phyloP scores from a whole-genome alignment of 2,329 filamentous ascomycete genomes.

The Parastagonospora avenae region DNA sequence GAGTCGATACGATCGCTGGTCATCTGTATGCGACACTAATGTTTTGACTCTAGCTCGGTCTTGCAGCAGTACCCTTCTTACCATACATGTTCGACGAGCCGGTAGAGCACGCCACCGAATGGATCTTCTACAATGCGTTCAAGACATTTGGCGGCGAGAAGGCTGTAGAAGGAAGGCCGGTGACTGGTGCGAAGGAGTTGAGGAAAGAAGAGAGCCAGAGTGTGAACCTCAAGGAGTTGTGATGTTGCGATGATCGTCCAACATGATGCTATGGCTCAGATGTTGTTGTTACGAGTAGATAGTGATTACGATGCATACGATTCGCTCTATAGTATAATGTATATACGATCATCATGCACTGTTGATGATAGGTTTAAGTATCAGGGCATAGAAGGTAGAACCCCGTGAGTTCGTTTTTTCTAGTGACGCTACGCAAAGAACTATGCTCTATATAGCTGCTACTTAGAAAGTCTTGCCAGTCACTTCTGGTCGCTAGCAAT shows the following conservation, averaged over 20 bases:
- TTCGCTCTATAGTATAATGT: conserved; percentile 6
- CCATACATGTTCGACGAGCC: conserved; percentile 88
- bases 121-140: conserved; percentile 84
- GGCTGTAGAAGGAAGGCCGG: conserved; percentile 55
- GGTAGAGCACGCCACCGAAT: conserved; percentile 90
- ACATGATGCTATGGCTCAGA: background rate
- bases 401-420: no score
- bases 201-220: conserved; percentile 40
- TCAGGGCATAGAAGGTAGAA: no score
- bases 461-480: no score
- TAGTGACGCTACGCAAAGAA: no score
- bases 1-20: conserved; percentile 48
- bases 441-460: no score
- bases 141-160: conserved; percentile 70
- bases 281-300: background rate
- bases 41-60: conserved; percentile 59
- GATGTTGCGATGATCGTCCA: conserved; percentile 1
- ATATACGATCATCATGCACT: no score
- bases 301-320: background rate
- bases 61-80: conserved; percentile 75
- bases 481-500: no score
- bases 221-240: conserved; percentile 48
- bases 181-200: conserved; percentile 46
- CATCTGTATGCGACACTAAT: conserved; percentile 4
- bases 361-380: no score